Evolutionary conservation across 2,329 filamentous ascomycete genomes (phyloP).

Genomic region (Corynespora cassiicola): DNA sequence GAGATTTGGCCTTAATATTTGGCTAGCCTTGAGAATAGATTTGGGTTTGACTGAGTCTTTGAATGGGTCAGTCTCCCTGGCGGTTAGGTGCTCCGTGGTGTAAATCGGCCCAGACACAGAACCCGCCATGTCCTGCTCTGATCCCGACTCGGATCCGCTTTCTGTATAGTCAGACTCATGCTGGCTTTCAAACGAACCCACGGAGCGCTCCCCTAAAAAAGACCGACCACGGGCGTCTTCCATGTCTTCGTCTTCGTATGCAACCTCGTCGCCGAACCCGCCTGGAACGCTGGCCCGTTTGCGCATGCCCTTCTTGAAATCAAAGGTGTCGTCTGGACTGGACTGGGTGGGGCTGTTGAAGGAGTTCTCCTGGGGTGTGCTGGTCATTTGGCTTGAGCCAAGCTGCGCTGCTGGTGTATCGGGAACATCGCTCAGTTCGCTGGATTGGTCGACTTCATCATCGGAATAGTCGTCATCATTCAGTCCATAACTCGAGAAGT

Average conservation of each 20-base stretch:
- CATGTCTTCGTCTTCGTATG: conserved; percentile 66
- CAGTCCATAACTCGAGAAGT: conserved; percentile 94
- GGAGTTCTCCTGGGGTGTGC: conserved; percentile 43
- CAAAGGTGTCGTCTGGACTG: conserved; percentile 61
- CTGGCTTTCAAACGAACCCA: conserved; percentile 71
- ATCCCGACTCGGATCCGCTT: conserved; percentile 75
- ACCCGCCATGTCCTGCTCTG: conserved; percentile 77
- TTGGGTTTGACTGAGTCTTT: conserved; percentile 49
- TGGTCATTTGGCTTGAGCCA: conserved; percentile 39
- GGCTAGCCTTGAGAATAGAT: conserved; percentile 56
- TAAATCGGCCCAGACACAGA: conserved; percentile 76
- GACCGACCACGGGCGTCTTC: conserved; percentile 61
- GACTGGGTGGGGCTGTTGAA: conserved; percentile 50
- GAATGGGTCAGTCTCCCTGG: conserved; percentile 36
- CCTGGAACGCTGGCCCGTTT: conserved; percentile 70
- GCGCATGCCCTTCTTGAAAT: conserved; percentile 60
- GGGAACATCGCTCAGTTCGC: conserved; percentile 45
- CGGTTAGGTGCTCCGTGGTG: conserved; percentile 73
- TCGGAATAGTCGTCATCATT: conserved; percentile 67
- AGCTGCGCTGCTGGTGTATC: conserved; percentile 52
- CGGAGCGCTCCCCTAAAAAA: conserved; percentile 95
- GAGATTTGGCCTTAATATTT: conserved; percentile 36
- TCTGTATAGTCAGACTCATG: conserved; percentile 68
- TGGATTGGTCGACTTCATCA: conserved; percentile 65
- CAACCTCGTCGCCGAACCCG: conserved; percentile 72